phyloP scores from a whole-genome alignment of 306 rosid genomes.

The Leucaena leucocephala region DNA sequence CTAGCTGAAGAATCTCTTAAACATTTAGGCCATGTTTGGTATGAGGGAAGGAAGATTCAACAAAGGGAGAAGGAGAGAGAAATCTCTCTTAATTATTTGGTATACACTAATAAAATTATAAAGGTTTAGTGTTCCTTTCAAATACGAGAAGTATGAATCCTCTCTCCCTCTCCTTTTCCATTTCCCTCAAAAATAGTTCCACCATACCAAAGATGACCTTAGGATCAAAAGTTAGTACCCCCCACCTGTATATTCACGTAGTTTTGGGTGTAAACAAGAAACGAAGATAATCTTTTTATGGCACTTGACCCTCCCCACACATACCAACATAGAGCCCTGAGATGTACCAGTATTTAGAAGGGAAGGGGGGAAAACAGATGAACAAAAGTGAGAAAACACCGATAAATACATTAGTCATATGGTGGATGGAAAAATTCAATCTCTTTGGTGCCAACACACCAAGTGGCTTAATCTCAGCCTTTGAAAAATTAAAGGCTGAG shows the following conservation, averaged over 20 bases:
- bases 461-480: neutral
- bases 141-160: neutral
- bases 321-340: neutral
- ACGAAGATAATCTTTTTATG: neutral
- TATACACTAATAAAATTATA: neutral
- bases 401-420: neutral
- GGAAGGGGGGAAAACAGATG: neutral
- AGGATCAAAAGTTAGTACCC: neutral
- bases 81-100: neutral
- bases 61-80: neutral
- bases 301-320: neutral
- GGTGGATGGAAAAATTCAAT: neutral
- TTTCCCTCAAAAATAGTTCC: neutral
- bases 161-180: neutral
- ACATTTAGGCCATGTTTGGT: neutral
- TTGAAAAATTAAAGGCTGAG: neutral
- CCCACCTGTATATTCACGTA: neutral
- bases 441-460: neutral
- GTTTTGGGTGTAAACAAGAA: neutral
- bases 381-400: neutral
- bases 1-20: neutral
- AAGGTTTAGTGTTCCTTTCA: neutral
- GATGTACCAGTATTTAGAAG: neutral
- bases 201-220: neutral
- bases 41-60: neutral